Conservation (phyloP, 495 filamentous ascomycete genomes). For the Aspergillus sclerotiicarbonarius region DNA sequence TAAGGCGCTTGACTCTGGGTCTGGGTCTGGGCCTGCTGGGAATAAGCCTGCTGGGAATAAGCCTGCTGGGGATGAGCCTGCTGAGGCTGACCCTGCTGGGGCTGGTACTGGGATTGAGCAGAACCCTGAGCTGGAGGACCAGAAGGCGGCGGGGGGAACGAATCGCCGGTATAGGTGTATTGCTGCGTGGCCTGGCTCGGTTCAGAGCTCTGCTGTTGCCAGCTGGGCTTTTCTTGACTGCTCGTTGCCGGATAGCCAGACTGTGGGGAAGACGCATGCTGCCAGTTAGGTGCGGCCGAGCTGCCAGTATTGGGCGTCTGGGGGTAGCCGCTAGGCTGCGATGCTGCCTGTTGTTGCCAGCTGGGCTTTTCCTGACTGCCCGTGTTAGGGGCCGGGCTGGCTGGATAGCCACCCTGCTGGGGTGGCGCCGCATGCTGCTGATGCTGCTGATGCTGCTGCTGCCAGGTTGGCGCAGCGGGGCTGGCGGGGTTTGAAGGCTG, state of each 20-base stretch:
- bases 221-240: neutral
- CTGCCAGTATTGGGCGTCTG: neutral
- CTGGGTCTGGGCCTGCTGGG: constrained; percentile 15
- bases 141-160: constrained; percentile 46
- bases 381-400: constrained; percentile 3
- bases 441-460: constrained; percentile 13
- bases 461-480: constrained; percentile 6
- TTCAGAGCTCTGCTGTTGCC: constrained; percentile 12
- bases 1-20: constrained; percentile 36
- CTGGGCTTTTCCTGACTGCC: constrained; percentile 3
- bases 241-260: too few species aligned
- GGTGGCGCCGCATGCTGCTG: constrained; percentile 8
- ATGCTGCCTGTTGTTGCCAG: constrained; percentile 14
- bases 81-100: constrained; percentile 12
- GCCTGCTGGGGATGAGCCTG: constrained; percentile 2
- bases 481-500: constrained; percentile 3
- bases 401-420: constrained; percentile 11
- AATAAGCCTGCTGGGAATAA: neutral
- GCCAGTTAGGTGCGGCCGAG: neutral
- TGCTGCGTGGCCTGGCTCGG: constrained; percentile 15
- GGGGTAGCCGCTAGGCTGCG: constrained; percentile 6
- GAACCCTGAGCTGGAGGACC: constrained; percentile 27
- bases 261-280: neutral
- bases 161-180: constrained; percentile 39
- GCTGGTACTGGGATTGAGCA: constrained; percentile 9